Conservation (phyloP, 106 monocot genomes). For the Apostasia shenzhenica region DNA sequence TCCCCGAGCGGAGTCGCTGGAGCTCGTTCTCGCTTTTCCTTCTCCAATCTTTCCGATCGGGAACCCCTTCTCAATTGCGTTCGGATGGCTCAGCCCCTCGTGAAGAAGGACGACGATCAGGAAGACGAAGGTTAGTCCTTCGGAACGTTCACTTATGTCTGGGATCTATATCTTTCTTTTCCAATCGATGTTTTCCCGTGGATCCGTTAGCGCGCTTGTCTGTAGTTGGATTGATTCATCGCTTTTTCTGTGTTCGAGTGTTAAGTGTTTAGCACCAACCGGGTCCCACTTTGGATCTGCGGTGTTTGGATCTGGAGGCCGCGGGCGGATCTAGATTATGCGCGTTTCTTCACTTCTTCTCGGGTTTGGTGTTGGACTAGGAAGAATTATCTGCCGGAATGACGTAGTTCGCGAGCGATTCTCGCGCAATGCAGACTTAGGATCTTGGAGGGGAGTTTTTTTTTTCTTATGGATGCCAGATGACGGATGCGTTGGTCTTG, state of each 20-base stretch:
- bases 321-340: background rate
- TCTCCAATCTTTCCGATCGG: too few relatives aligned
- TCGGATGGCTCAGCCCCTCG: constrained; percentile 70
- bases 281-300: constrained; percentile 10
- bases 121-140: constrained; percentile 54
- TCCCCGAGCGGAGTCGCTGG: background rate
- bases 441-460: constrained; percentile 15
- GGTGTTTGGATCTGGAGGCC: constrained; percentile 6
- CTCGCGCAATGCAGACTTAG: constrained; percentile 8
- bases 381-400: constrained; percentile 1
- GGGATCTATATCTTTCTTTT: constrained; percentile 1
- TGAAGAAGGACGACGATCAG: constrained; percentile 86
- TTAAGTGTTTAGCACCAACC: background rate
- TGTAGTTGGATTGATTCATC: background rate
- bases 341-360: background rate
- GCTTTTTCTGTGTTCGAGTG: background rate
- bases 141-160: constrained; percentile 3
- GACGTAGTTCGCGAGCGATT: background rate
- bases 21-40: background rate
- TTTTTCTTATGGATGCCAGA: background rate
- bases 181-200: background rate
- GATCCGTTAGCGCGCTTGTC: background rate
- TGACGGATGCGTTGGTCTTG: background rate
- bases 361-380: too few relatives aligned
- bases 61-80: too few relatives aligned